Percentiles rank a stretch among this genome's conserved stretches.
These are phyloP conservation scores for Botryotinia narcissicola DNA, from an alignment of 2,329 filamentous ascomycete species.

Conservation along the genomic window DNA sequence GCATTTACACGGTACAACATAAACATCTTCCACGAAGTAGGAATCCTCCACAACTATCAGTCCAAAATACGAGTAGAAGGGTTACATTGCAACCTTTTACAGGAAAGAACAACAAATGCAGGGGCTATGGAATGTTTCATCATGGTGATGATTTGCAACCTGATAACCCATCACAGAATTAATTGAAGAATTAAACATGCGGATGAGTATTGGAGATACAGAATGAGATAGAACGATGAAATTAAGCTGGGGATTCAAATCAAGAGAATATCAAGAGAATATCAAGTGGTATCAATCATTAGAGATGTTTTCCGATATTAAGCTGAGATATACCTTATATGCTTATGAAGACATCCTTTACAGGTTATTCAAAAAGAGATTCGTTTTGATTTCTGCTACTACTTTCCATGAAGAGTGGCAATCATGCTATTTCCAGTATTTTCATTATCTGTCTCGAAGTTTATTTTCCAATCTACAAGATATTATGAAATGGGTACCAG, in stretches of 20 bases:
- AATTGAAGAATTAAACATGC: not conserved
- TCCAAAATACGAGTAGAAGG: not conserved
- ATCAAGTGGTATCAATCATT: not conserved
- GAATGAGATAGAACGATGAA: not conserved
- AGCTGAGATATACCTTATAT: not conserved
- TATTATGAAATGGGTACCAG: not conserved
- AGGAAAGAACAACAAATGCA: constrained; percentile 2
- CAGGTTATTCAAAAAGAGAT: not conserved
- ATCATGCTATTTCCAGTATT: not conserved
- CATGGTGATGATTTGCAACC: not conserved
- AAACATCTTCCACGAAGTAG: not conserved
- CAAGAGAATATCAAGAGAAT: not conserved
- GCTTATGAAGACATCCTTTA: not conserved
- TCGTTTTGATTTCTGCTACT: no score
- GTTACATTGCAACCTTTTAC: constrained; percentile 3
- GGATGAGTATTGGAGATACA: not conserved
- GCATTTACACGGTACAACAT: not conserved
- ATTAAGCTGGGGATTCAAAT: not conserved
- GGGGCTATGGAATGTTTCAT: constrained; percentile 5
- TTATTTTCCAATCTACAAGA: not conserved
- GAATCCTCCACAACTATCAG: not conserved
- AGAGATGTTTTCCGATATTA: not conserved
- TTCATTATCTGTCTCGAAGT: not conserved
- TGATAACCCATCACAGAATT: not conserved
- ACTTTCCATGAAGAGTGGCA: not conserved